These are phyloP conservation scores for Erigeron canadensis DNA, from an alignment of 129 eudicot species.

Conservation along the genomic window DNA sequence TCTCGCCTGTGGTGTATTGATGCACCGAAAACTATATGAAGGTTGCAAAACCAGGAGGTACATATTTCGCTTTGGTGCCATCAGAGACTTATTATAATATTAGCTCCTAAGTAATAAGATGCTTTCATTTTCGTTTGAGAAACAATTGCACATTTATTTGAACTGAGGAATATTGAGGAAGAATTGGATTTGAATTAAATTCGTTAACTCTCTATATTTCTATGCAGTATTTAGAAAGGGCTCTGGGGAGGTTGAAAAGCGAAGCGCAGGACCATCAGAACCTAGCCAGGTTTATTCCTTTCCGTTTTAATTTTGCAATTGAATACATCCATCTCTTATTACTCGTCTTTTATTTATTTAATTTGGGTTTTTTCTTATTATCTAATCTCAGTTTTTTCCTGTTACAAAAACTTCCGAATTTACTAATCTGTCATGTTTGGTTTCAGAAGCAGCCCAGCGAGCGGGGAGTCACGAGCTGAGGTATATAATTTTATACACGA, in stretches of 20 bases:
- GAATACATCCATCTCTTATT: constrained; percentile 6
- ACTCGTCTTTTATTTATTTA: background rate
- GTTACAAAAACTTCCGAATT: constrained; percentile 1
- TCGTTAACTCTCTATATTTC: background rate
- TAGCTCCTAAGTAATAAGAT: constrained; percentile 7
- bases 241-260: constrained; percentile 51
- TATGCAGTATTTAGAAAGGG: constrained; percentile 56
- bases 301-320: background rate
- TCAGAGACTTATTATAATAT: background rate
- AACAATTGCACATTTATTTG: constrained; percentile 6
- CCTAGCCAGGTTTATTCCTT: constrained; percentile 42
- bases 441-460: constrained; percentile 41
- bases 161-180: constrained; percentile 9
- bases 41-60: constrained; percentile 84
- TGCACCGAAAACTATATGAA: constrained; percentile 27
- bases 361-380: background rate
- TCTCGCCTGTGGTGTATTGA: constrained; percentile 11
- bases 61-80: background rate
- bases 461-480: constrained; percentile 62
- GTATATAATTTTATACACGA: constrained; percentile 26
- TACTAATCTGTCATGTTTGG: constrained; percentile 18
- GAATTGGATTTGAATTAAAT: background rate
- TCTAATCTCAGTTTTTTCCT: background rate
- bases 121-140: constrained; percentile 9
- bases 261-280: constrained; percentile 53